Conservation (phyloP, 345 rosid species). For the Durio zibethinus region DNA sequence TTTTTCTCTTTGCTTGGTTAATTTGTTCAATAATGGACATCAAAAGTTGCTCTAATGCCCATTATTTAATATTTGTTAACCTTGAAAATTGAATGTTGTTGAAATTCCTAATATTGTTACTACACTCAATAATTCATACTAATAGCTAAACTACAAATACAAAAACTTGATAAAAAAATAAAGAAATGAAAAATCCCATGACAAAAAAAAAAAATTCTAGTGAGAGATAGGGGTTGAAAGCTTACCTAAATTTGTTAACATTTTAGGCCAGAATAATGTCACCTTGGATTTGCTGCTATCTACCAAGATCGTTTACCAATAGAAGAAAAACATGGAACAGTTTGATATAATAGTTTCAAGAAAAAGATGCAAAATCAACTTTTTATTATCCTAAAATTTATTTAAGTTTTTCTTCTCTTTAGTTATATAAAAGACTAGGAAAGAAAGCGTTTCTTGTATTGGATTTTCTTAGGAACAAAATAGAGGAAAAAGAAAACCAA, state of each 20-base stretch:
- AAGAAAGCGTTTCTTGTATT: too few relatives aligned
- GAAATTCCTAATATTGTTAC: not conserved
- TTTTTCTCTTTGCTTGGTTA: not conserved
- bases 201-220: not conserved
- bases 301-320: constrained; percentile 11
- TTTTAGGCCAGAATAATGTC: not conserved
- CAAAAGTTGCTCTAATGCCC: not conserved
- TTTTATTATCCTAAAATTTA: too few relatives aligned
- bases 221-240: too few relatives aligned
- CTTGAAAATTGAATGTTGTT: not conserved
- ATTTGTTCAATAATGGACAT: constrained; percentile 4
- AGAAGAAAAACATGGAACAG: constrained; percentile 8
- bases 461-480: too few relatives aligned
- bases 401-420: too few relatives aligned
- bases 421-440: too few relatives aligned
- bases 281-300: constrained; percentile 9
- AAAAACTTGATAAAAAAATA: not conserved
- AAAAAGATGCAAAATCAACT: too few relatives aligned
- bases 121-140: not conserved
- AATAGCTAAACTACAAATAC: not conserved
- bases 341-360: too few relatives aligned
- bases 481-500: too few relatives aligned
- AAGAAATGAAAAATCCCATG: not conserved
- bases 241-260: constrained; percentile 21
- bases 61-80: not conserved